phyloP scores from a whole-genome alignment of 352 stramenopile genomes.

The Pythium biforme region DNA sequence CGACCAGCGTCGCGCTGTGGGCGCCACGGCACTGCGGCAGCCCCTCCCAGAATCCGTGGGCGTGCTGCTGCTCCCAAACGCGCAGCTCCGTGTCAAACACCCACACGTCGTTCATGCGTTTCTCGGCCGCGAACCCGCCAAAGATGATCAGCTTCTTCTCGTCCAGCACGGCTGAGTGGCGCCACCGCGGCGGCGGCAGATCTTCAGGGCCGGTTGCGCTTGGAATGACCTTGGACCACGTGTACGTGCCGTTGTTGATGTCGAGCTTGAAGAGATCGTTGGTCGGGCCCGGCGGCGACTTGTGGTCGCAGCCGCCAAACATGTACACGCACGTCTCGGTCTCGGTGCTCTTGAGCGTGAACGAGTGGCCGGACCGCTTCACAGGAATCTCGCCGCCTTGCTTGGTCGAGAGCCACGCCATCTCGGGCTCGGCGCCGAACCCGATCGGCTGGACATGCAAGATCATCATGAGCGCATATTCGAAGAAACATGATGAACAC shows the following conservation, averaged over 20 bases:
- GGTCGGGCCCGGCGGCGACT: constrained; percentile 89
- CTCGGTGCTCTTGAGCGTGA: constrained; percentile 86
- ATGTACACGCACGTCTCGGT: constrained; percentile 73
- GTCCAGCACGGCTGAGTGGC: constrained; percentile 78
- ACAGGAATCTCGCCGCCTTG: constrained; percentile 92
- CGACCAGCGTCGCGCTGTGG: constrained; percentile 88
- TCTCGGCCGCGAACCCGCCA: constrained; percentile 91
- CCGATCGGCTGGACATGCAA: constrained; percentile 62
- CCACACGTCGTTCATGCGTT: constrained; percentile 96
- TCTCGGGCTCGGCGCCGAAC: constrained; percentile 83
- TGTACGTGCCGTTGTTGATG: constrained; percentile 80
- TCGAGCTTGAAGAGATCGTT: constrained; percentile 95
- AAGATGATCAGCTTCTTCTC: constrained; percentile 93
- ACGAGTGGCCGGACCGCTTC: constrained; percentile 94
- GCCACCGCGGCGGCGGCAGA: constrained; percentile 71
- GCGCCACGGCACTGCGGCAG: constrained; percentile 89
- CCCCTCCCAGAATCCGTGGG: constrained; percentile 86
- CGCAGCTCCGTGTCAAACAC: constrained; percentile 93
- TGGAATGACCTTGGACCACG: constrained; percentile 62
- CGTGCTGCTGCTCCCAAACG: constrained; percentile 91
- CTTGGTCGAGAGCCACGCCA: constrained; percentile 87
- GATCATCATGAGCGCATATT: neutral
- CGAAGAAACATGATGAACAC: neutral
- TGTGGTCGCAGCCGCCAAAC: constrained; percentile 91
- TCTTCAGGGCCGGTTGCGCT: constrained; percentile 47